Base-by-base conservation (phyloP, 2,329 filamentous ascomycete genomes). In the Alternaria sp. region DNA sequence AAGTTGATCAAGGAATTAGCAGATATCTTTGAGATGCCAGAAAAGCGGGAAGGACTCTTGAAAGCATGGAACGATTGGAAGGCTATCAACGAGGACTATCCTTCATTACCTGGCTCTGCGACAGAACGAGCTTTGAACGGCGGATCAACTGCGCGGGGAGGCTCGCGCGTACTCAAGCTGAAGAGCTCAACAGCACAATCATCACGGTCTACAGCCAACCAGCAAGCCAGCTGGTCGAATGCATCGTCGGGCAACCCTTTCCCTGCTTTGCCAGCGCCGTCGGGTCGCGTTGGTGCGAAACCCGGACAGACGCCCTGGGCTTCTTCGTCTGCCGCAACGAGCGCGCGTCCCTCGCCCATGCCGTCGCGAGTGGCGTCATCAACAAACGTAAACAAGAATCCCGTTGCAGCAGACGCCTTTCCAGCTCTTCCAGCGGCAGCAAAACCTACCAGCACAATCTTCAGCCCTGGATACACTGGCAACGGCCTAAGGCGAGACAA, bases 31-130 rank as follows among this genome's bases (percentile, higher is more conserved):
- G 94, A 99, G 68, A 90, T 96, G 67, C 84, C 89, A 49, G 74
- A 77, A 17, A 97, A 96, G 74, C 87, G 87, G 1, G 88, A 90
- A 51, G 83, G 82, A 0, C 80, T 99, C 3, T 85, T 93, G 26
- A 90, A 90, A 69, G 92, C 93, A 1, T 97, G 94, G 93, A 92
- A 92, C 68, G 91, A 97, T 78, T 97, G 94, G 92, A 91, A 92
- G 45, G 93, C 93, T 36, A 95, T 96, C 79, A 96, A 96, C 66
- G 93, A 97, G 77, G 93, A 97, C 75, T 98, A 97, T 68, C 94
- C 94, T 0, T 92, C 91, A 2, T 82, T 98, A 0, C 93, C 94
- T 1, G 90, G 90, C 0, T 84, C 83, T 44, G 85, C 83, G 46
- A 78, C 79, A 24, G 78, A 78, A 14, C 77, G 67, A 23, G 74